Evolutionary conservation across 108 stramenopile genomes (phyloP).

Genomic region (Stephanodiscus minutulus): DNA sequence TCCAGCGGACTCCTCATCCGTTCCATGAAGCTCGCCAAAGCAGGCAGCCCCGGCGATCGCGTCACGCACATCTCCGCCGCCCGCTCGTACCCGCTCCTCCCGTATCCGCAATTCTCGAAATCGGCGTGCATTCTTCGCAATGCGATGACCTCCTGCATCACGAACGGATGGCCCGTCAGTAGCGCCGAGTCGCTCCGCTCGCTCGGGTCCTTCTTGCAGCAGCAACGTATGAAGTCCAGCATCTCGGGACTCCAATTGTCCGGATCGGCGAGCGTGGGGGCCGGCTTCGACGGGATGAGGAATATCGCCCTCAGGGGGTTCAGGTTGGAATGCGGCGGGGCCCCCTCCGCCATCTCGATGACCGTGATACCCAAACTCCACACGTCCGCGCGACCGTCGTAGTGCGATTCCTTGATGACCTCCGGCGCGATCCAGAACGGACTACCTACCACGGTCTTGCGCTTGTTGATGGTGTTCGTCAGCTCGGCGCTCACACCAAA

Average conservation of each 20-base stretch:
- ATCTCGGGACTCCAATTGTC: conserved; percentile 91
- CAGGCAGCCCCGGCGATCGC: conserved; percentile 61
- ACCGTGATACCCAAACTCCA: conserved; percentile 97
- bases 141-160: conserved; percentile 80
- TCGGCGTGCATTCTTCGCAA: conserved; percentile 68
- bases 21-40: conserved; percentile 73
- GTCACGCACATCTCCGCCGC: conserved; percentile 20
- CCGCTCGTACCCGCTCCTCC: conserved; percentile 26
- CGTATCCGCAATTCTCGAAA: conserved; percentile 33
- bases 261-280: conserved; percentile 86
- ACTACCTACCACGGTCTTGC: conserved; percentile 96
- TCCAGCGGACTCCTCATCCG: conserved; percentile 66
- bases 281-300: conserved; percentile 87
- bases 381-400: conserved; percentile 97
- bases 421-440: conserved; percentile 99
- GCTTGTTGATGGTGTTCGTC: conserved; percentile 93
- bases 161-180: conserved; percentile 77
- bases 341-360: conserved; percentile 98
- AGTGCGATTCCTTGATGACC: conserved; percentile 92
- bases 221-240: conserved; percentile 88
- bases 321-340: conserved; percentile 96
- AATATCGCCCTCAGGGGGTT: conserved; percentile 88
- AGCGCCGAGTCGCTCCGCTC: conserved; percentile 84
- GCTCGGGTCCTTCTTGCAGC: conserved; percentile 86
- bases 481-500: conserved; percentile 94